phyloP scores from a whole-genome alignment of 805 yeast species.

The Spathaspora sp. region DNA sequence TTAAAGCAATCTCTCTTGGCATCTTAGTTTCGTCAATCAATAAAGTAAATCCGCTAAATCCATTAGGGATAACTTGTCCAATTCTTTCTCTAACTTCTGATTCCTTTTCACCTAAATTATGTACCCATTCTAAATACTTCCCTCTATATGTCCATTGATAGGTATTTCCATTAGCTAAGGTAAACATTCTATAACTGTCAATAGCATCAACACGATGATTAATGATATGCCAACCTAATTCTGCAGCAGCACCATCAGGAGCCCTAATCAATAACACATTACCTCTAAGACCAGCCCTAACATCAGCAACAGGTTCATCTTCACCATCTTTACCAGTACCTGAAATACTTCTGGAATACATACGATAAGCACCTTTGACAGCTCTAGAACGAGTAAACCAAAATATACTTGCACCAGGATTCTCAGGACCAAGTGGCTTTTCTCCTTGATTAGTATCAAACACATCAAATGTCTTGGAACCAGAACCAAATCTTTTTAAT shows the following conservation, averaged over 20 bases:
- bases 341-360: constrained; percentile 41
- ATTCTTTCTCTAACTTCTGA: constrained; percentile 62
- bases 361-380: constrained; percentile 61
- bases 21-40: constrained; percentile 52
- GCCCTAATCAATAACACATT: constrained; percentile 54
- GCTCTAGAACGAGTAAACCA: constrained; percentile 62
- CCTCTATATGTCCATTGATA: constrained; percentile 67
- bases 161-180: constrained; percentile 54
- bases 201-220: constrained; percentile 59
- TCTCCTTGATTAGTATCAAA: constrained; percentile 40
- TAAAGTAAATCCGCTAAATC: constrained; percentile 51
- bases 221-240: constrained; percentile 62
- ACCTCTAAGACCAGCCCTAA: constrained; percentile 60
- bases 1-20: constrained; percentile 54
- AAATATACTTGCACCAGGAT: constrained; percentile 43
- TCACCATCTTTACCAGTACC: constrained; percentile 45
- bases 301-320: constrained; percentile 55
- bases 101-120: constrained; percentile 60
- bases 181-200: constrained; percentile 58
- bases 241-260: constrained; percentile 46
- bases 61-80: constrained; percentile 55
- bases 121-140: constrained; percentile 53
- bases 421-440: constrained; percentile 36
- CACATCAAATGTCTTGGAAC: constrained; percentile 55
- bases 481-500: constrained; percentile 57